These are phyloP conservation scores for Mitragyna speciosa DNA, from an alignment of 257 asterid genomes.

Conservation along the genomic window DNA sequence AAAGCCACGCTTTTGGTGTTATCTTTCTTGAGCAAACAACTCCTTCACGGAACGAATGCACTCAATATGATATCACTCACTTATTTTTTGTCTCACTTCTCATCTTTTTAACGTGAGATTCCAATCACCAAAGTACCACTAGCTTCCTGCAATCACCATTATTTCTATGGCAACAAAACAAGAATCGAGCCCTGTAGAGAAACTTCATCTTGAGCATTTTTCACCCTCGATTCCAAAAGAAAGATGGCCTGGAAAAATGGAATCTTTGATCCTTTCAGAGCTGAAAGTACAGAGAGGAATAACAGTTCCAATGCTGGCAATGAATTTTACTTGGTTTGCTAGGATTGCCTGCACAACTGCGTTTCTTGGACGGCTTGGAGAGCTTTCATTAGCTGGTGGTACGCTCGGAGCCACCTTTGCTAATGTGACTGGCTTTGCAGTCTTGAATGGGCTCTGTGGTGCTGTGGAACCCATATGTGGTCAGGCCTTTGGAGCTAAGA, in stretches of 20 bases:
- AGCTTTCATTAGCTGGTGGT: conserved; percentile 68
- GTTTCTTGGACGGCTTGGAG: conserved; percentile 78
- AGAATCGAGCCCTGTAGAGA: conserved; percentile 19
- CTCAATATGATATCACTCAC: conserved; percentile 20
- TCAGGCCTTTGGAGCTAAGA: conserved; percentile 84
- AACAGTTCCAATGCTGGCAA: conserved; percentile 50
- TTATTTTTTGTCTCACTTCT: conserved; percentile 8
- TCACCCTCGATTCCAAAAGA: conserved; percentile 7
- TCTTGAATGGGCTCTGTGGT: conserved; percentile 65
- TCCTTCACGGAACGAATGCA: conserved; percentile 42
- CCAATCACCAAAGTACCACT: conserved; percentile 1
- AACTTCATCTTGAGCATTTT: conserved; percentile 1
- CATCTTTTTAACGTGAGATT: conserved; percentile 8
- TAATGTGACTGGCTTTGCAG: conserved; percentile 74
- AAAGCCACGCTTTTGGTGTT: conserved; percentile 6
- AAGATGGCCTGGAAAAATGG: conserved; percentile 21
- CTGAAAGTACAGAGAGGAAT: conserved; percentile 58
- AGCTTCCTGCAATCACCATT: conserved; percentile 15
- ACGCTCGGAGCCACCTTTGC: conserved; percentile 73
- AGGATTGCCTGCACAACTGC: conserved; percentile 75
- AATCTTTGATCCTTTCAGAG: conserved; percentile 40
- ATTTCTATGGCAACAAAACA: conserved; percentile 13
- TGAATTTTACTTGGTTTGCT: conserved; percentile 83
- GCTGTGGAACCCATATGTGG: conserved; percentile 98
- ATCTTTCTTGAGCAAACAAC: conserved; percentile 18